These are phyloP conservation scores for Backusella westeae DNA, from an alignment of 192 early-diverging fungal species.

Conservation along the genomic window DNA sequence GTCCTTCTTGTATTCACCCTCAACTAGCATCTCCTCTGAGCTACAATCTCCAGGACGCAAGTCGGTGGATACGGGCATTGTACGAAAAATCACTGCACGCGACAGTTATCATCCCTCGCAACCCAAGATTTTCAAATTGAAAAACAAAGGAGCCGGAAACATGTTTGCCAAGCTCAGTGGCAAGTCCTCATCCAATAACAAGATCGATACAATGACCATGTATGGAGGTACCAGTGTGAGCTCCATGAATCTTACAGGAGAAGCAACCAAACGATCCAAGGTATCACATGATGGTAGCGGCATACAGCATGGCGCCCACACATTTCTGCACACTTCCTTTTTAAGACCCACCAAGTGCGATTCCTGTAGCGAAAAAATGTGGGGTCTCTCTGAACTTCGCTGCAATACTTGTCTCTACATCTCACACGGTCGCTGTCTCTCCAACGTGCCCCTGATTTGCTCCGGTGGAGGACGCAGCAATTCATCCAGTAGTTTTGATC, in stretches of 20 bases:
- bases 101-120: not conserved
- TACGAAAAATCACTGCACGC: conserved; percentile 8
- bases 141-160: conserved; percentile 40
- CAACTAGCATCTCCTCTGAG: conserved; percentile 23
- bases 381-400: conserved; percentile 41
- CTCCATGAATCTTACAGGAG: conserved; percentile 2
- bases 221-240: not conserved
- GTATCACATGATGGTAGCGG: not conserved
- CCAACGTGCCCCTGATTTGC: conserved; percentile 13
- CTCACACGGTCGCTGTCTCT: conserved; percentile 38
- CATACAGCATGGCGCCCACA: conserved; percentile 11
- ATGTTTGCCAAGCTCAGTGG: conserved; percentile 36
- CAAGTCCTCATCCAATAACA: not conserved
- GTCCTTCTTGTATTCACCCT: conserved; percentile 12
- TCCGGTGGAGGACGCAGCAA: not conserved
- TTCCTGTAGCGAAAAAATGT: conserved; percentile 50
- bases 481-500: not conserved
- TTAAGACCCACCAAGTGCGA: conserved; percentile 43
- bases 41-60: conserved; percentile 20
- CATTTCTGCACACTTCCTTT: conserved; percentile 23
- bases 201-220: not conserved
- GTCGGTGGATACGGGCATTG: conserved; percentile 17
- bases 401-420: conserved; percentile 41
- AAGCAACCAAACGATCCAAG: not conserved
- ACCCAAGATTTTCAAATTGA: conserved; percentile 57